Evolutionary conservation across 306 rosid genomes (phyloP).

Genomic region (Sicyos baderoa): DNA sequence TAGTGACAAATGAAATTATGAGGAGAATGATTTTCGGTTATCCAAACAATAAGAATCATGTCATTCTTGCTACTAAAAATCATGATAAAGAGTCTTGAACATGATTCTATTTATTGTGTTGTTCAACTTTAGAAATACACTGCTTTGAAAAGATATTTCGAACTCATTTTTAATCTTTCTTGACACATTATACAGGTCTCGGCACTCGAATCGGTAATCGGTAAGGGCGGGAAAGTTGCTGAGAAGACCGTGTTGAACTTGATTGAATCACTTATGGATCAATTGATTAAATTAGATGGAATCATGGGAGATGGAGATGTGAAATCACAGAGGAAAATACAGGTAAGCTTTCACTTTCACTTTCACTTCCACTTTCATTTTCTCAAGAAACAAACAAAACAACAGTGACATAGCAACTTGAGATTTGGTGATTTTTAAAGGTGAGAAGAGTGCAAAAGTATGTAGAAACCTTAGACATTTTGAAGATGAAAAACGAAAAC

Average conservation of each 20-base stretch:
- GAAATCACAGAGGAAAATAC: slow-evolving; percentile 47
- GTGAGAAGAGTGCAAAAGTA: slow-evolving; percentile 64
- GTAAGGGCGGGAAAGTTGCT: slow-evolving; percentile 28
- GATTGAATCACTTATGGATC: slow-evolving; percentile 60
- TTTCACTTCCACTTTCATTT: background rate
- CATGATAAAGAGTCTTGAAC: too few species aligned
- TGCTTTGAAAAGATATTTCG: too few species aligned
- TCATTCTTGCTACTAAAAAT: too few species aligned
- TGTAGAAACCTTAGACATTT: slow-evolving; percentile 48
- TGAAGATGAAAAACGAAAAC: slow-evolving; percentile 32
- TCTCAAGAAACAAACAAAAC: background rate
- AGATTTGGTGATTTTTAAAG: slow-evolving; percentile 25
- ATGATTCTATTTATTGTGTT: too few species aligned
- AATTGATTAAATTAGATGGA: slow-evolving; percentile 56
- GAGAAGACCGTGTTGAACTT: slow-evolving; percentile 40
- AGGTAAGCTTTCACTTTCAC: slow-evolving; percentile 29
- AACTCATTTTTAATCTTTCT: background rate
- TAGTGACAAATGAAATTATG: too few species aligned
- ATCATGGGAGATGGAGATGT: slow-evolving; percentile 50
- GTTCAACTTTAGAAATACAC: too few species aligned
- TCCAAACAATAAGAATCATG: too few species aligned
- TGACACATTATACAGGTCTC: slow-evolving; percentile 34
- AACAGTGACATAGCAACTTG: background rate
- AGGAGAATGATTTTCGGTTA: too few species aligned
- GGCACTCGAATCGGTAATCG: slow-evolving; percentile 37